Base-by-base conservation (phyloP, 345 rosid species). In the Schrenkiella parvula region DNA sequence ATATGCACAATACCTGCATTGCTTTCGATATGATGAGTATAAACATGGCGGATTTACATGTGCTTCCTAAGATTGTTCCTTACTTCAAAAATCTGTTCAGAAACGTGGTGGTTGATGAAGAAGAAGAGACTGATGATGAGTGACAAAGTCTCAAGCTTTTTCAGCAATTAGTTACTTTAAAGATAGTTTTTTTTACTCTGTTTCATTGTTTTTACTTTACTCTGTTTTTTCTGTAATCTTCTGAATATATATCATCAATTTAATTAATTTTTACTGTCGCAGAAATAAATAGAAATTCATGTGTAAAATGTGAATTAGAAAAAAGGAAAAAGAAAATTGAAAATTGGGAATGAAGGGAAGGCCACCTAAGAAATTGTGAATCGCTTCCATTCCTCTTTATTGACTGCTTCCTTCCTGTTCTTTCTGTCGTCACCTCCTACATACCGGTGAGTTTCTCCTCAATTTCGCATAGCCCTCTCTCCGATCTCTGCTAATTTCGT, bases 21-120 rank as follows among this genome's bases (percentile, higher is more conserved):
- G 96, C 89, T 10, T 91, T 95, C 31, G 96, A 91, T 60, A 76
- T 95, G 92, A 95, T 91, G 99, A 91, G 96, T 78, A 73, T 91
- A 66, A 91, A 95, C 88, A 66, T 95, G 39, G 97, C 96, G 12
- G 99, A 89, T 72, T 29, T 95, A 34, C 91, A 84, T 14, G 80
- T 88, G 48, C 91, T 91, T 66, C 99, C 98, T 1, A 84, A 72
- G 76, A 86, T 92, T 65, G 87, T 95, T 62, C 98, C 99, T 2
- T 85, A 87, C 83, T 84, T 95, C 61, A 91, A 91, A 79, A 80
- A 86, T 64, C 87, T 95, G 4, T 95, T 91, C 52, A 89, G 71
- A 81, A 81, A 95, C 64, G 92, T 86, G 64, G 68, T 85, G 72
- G 55, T 70, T 0, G 82, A 78, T 19, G 95, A 88, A 15, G 81